phyloP scores from a whole-genome alignment of 2,329 filamentous ascomycete genomes.

The Raffaelea ambrosiae region DNA sequence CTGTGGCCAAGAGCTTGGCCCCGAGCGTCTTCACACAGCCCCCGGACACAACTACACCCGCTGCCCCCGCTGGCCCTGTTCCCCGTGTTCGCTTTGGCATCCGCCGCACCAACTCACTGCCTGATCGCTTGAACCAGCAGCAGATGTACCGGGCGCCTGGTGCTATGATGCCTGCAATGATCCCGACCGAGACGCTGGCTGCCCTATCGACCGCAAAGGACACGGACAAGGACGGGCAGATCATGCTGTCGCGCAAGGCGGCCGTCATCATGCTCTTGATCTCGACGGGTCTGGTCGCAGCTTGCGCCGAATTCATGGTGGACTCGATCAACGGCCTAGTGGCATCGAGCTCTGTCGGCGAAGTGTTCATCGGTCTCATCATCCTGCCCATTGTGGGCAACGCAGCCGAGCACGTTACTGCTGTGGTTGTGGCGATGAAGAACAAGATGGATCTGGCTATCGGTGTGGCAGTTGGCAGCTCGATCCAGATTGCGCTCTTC shows the following conservation, averaged over 20 bases:
- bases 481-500: conserved; percentile 65
- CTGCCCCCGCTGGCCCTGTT: conserved; percentile 33
- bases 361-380: conserved; percentile 64
- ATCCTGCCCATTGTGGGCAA: conserved; percentile 67
- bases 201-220: conserved; percentile 10
- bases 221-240: conserved; percentile 2
- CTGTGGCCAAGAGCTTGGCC: conserved; percentile 57
- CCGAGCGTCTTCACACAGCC: conserved; percentile 60
- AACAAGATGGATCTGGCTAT: conserved; percentile 73
- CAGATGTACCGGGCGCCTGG: conserved; percentile 36
- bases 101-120: conserved; percentile 65
- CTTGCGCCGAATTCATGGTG: conserved; percentile 64
- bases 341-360: conserved; percentile 43
- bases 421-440: conserved; percentile 61
- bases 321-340: conserved; percentile 58
- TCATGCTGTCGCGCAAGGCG: conserved; percentile 42
- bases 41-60: conserved; percentile 19
- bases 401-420: conserved; percentile 64
- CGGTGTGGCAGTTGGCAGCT: conserved; percentile 61
- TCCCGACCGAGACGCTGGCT: conserved; percentile 29
- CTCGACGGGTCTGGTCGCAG: conserved; percentile 56
- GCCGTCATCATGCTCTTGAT: conserved; percentile 55
- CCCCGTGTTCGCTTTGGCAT: conserved; percentile 56
- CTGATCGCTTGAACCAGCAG: conserved; percentile 53
- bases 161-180: conserved; percentile 38